A percentile compares a stretch with the other conserved stretches of the same genome.
Conservation (phyloP, 129 eudicot species). For the Chrysanthemum makinoi region DNA sequence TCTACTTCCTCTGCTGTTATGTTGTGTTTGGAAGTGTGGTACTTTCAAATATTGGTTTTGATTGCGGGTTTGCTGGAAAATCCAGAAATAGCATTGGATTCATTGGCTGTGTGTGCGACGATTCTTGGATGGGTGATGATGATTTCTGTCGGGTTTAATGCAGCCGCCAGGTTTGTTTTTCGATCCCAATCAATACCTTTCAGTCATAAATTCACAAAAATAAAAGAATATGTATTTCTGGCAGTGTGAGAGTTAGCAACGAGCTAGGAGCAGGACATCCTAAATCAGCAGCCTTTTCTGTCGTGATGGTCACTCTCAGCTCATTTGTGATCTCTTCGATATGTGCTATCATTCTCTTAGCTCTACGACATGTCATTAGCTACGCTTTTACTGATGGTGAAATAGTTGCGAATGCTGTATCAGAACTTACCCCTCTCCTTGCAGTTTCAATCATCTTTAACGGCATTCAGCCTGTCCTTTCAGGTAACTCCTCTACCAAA, state of each 20-base stretch:
- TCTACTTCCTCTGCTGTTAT: constrained; percentile 48
- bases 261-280: constrained; percentile 61
- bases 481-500: constrained; percentile 25
- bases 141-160: constrained; percentile 50
- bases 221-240: not conserved
- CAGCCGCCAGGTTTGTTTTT: constrained; percentile 44
- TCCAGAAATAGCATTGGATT: constrained; percentile 48
- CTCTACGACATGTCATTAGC: constrained; percentile 38
- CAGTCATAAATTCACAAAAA: no score
- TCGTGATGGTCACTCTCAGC: constrained; percentile 35
- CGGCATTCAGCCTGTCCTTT: constrained; percentile 56
- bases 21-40: constrained; percentile 59
- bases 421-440: constrained; percentile 44
- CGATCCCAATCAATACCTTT: no score
- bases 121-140: constrained; percentile 52
- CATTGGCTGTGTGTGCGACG: constrained; percentile 38
- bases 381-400: constrained; percentile 47
- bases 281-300: constrained; percentile 48
- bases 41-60: constrained; percentile 50
- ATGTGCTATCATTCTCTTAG: constrained; percentile 36
- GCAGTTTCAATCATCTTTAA: constrained; percentile 43
- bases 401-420: constrained; percentile 43
- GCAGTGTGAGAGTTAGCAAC: constrained; percentile 59
- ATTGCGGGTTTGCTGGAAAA: constrained; percentile 47
- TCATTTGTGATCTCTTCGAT: constrained; percentile 39